Percentiles rank a stretch among this genome's conserved stretches.
phyloP scores from a whole-genome alignment of 176 grass and related monocot genomes.

The Triticum turgidum region DNA sequence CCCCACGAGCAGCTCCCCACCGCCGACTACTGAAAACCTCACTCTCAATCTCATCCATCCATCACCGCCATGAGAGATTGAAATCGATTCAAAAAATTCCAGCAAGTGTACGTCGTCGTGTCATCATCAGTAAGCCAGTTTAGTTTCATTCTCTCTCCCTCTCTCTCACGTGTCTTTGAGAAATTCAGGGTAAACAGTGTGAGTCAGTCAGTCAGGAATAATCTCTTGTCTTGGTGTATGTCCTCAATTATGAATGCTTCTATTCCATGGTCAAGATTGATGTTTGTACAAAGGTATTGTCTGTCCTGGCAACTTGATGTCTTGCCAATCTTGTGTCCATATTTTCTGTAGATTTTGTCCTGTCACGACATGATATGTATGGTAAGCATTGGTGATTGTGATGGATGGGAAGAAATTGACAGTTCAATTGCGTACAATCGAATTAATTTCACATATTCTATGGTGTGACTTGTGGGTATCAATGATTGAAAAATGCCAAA shows the following conservation, averaged over 20 bases:
- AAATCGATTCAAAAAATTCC: neutral
- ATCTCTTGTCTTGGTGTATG: neutral
- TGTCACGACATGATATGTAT: neutral
- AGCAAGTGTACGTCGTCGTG: neutral
- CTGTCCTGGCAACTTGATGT: neutral
- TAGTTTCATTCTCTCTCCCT: neutral
- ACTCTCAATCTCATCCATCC: neutral
- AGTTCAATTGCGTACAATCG: neutral
- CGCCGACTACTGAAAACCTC: conserved; percentile 41
- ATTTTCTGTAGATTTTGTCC: neutral
- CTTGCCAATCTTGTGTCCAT: neutral
- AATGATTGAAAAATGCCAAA: neutral
- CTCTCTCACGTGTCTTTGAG: neutral
- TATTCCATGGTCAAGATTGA: neutral
- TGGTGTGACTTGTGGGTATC: neutral
- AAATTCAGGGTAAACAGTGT: neutral
- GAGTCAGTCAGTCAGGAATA: neutral
- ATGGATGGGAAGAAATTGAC: neutral
- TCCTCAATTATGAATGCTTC: neutral
- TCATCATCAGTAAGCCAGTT: neutral
- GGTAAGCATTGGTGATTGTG: neutral
- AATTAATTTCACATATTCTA: neutral
- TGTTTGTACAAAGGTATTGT: neutral
- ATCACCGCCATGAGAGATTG: neutral
- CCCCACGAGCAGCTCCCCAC: conserved; percentile 61